phyloP scores from a whole-genome alignment of 306 rosid species.

The Cercis canadensis region DNA sequence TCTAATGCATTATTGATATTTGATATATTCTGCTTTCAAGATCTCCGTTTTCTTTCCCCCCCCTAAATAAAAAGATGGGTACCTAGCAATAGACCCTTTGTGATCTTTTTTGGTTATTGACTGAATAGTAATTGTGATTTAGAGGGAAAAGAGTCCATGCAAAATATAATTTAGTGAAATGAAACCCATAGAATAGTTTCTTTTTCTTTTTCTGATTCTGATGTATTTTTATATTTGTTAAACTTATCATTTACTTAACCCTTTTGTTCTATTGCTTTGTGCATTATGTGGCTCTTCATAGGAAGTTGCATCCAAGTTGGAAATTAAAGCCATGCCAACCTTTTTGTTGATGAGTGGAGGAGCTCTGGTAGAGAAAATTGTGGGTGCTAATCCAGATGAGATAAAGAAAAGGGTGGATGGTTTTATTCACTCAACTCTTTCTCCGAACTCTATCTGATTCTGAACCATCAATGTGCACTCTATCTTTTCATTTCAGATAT shows the following conservation, averaged over 20 bases:
- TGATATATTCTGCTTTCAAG: constrained; percentile 3
- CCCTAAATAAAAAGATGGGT: not conserved
- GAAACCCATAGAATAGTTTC: too few relatives aligned
- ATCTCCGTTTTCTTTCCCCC: constrained; percentile 8
- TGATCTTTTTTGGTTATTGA: too few relatives aligned
- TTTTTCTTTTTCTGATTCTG: not conserved
- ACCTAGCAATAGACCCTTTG: not conserved
- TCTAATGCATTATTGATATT: too few relatives aligned
- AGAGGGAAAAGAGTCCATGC: too few relatives aligned
- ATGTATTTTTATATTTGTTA: not conserved
- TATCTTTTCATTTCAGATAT: too few relatives aligned
- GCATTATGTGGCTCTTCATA: constrained; percentile 16
- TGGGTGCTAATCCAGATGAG: constrained; percentile 59
- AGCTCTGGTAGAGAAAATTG: constrained; percentile 40
- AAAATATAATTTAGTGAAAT: too few relatives aligned
- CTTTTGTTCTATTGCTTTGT: not conserved
- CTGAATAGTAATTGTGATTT: too few relatives aligned
- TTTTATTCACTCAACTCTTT: constrained; percentile 34
- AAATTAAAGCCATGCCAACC: constrained; percentile 58
- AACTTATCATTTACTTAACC: not conserved
- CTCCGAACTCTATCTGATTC: not conserved
- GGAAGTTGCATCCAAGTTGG: constrained; percentile 52
- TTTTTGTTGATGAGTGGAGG: constrained; percentile 47
- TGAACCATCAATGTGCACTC: too few relatives aligned
- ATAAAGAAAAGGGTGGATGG: constrained; percentile 44